Percentiles rank a stretch among this genome's conserved stretches.
Evolutionary conservation across 1,284 basidiomycete genomes (phyloP).

Genomic region (Ceratobasidium theobromae): DNA sequence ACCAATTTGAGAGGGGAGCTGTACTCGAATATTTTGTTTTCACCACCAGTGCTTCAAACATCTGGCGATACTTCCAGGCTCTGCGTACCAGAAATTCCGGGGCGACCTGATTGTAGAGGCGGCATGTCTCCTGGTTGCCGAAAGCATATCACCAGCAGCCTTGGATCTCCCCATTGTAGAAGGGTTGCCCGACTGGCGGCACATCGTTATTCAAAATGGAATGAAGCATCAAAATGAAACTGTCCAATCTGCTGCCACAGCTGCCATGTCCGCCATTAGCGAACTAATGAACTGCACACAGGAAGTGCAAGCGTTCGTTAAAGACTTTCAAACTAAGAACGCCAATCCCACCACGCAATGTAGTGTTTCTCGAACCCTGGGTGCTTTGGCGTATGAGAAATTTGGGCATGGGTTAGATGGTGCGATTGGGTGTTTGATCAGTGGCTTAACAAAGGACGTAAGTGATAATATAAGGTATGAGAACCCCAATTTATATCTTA

Average conservation of each 20-base stretch:
- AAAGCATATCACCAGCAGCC: conserved; percentile 60
- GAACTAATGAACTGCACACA: conserved; percentile 61
- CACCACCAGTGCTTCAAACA: conserved; percentile 51
- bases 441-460: conserved; percentile 59
- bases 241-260: conserved; percentile 75
- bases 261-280: conserved; percentile 67
- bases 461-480: conserved; percentile 31
- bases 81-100: conserved; percentile 61
- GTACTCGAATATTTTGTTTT: neutral
- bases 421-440: conserved; percentile 61
- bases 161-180: conserved; percentile 45
- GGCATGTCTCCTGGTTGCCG: conserved; percentile 71
- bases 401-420: conserved; percentile 55
- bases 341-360: conserved; percentile 61
- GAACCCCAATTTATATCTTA: neutral
- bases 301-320: conserved; percentile 66
- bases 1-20: neutral
- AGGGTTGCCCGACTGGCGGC: conserved; percentile 60
- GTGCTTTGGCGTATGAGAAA: conserved; percentile 64
- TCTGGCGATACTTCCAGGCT: conserved; percentile 56
- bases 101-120: conserved; percentile 75
- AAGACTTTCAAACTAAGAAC: conserved; percentile 59
- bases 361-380: conserved; percentile 74
- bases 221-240: conserved; percentile 64
- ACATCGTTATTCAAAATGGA: conserved; percentile 64